Base-by-base conservation (phyloP, 1,284 basidiomycete genomes). In the Tilletia horrida region DNA sequence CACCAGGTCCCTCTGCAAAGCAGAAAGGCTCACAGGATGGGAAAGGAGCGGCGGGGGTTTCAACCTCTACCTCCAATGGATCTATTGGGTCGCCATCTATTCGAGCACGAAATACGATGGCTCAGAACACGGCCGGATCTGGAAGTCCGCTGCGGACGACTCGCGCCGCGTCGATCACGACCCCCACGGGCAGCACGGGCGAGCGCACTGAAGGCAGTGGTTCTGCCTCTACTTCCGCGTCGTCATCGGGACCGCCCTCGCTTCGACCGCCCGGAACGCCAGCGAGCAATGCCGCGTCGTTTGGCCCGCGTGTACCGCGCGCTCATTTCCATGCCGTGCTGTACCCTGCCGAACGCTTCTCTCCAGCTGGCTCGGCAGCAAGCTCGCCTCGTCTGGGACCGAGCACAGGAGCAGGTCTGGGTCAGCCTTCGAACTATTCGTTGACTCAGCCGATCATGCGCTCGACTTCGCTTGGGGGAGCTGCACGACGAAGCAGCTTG, bases 221-320 rank as follows among this genome's bases (percentile, higher is more conserved):
- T 11, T 40, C 35, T 40, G 35, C 35, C 35, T 40, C 35, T 40
- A 40, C 35, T 40, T 40, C 35, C 7, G 50, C 50, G 50, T 3
- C 50, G 50, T 23, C 50, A 13, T 52, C 50, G 7, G 55, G 31
- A 29, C 55, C 55, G 29, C 55, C 55, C 29, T 59, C 55, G 55
- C 55, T 59, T 8, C 27, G 27, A 14, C 55, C 55, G 23, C 55
- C 55, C 9, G 55, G 55, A 2, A 59, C 55, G 29, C 55, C 55
- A n/a, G 29, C 18, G 9, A 25, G 29, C 14, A 25, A 25, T 18
- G 50, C 21, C 6, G 50, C 27, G 16, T 18, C 27, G 14, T 11
- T 31, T 13, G 55, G 31, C 23, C 50, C 50, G 6, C 55, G 31
- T 31, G 31, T 16, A 8, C 55, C 55, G 1, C 55, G 55, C 13